Evolutionary conservation across 306 rosid species (phyloP).

Genomic region (Carpinus fangiana): DNA sequence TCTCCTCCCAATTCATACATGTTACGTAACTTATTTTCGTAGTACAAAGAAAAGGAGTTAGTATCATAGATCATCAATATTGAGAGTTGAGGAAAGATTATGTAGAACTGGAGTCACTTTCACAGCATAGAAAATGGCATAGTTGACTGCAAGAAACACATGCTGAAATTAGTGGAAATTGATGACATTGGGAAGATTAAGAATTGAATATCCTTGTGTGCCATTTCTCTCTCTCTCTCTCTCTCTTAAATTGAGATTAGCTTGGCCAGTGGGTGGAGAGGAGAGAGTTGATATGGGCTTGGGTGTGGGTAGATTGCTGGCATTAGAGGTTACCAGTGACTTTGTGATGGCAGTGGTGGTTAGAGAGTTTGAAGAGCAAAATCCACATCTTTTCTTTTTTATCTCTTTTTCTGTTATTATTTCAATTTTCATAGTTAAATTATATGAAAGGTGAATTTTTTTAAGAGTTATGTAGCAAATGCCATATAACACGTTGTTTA

Average conservation of each 20-base stretch:
- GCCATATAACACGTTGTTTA: no score
- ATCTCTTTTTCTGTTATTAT: background rate
- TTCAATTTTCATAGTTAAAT: no score
- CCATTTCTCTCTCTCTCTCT: background rate
- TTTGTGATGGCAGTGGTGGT: background rate
- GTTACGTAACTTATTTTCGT: background rate
- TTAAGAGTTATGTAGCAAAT: background rate
- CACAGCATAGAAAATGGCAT: background rate
- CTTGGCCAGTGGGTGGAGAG: background rate
- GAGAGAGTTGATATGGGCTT: background rate
- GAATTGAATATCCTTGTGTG: background rate
- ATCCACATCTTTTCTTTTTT: background rate
- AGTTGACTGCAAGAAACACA: background rate
- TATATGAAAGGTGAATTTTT: no score
- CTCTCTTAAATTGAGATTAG: no score
- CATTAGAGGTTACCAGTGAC: background rate
- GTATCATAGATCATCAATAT: background rate
- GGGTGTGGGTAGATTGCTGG: background rate
- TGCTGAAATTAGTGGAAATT: background rate
- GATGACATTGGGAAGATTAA: background rate
- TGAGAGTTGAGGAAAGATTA: background rate
- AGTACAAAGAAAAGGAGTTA: background rate
- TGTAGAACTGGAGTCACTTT: background rate
- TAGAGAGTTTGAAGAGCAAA: background rate
- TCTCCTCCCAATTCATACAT: background rate